Evolutionary conservation across 176 grass and related monocot species (phyloP), one percentile per base, ranked within the genome.

Genomic region (Aegilops sharonensis): DNA sequence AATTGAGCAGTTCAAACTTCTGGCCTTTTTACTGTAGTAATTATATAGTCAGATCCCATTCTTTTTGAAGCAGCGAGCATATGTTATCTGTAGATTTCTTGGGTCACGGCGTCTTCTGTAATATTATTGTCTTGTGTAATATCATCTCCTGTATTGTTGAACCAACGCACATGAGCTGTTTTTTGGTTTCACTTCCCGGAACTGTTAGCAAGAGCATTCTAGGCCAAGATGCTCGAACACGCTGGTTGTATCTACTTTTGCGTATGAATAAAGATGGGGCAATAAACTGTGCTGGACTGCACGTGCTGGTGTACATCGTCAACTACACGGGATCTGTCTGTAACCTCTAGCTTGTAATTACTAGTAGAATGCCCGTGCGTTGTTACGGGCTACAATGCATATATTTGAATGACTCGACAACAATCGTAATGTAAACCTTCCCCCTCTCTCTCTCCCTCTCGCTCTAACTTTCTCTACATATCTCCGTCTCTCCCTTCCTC

Each of bases 21-120:
- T 85, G 85, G 43, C 45, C 72, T 78, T 83, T 92, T 93, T 72
- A 35, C 77, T 85, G 76, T 93, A 87, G 84, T 85, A 85, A 85
- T 78, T 91, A 87, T 82, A 74, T 88, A 85, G 87, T 84, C 87
- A 76, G 81, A 39, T 85, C 64, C 85, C 81, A 88, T 93, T 93
- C 91, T 90, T 92, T 92, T 92, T 36, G 71, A 73, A 57, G 78
- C 73, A 52, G 83, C 81, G 64, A 87, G 71, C 65, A 70, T 32
- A 87, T 81, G 71, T 77, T 80, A 74, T 86, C 74, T 11, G 10
- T 83, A 92, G 83, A 83, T 83, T 79, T 52, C 54, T 79, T 3
- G 21, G 25, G 71, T 84, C 91, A 85, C 17, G 42, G 36, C 15
- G 32, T 60, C 81, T 59, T 87, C 25, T 90, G 88, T 90, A 42